These are phyloP conservation scores for Coniophora puteana DNA, from an alignment of 1,284 basidiomycete genomes.

Conservation along the genomic window DNA sequence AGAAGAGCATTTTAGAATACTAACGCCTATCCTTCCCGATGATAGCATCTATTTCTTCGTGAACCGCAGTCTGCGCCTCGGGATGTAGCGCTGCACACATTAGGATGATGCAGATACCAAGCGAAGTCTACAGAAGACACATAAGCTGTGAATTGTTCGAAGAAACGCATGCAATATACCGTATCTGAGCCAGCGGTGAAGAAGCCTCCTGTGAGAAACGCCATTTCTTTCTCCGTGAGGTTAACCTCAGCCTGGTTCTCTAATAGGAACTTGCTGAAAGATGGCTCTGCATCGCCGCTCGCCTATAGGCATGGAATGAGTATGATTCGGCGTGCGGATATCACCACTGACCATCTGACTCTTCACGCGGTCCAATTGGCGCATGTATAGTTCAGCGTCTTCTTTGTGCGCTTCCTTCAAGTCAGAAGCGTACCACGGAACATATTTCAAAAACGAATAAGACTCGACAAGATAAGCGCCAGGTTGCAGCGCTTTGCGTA, in stretches of 20 bases:
- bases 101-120: not conserved
- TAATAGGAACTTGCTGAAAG: not conserved
- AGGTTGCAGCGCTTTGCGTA: slow-evolving; percentile 28
- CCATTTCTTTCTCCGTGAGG: not conserved
- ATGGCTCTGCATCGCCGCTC: not conserved
- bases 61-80: not conserved
- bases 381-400: slow-evolving; percentile 31
- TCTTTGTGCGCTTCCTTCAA: slow-evolving; percentile 30
- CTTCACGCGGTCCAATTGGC: slow-evolving; percentile 2
- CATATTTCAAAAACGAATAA: slow-evolving; percentile 30
- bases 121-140: not conserved
- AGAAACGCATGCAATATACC: not conserved
- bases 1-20: not conserved
- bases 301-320: not conserved
- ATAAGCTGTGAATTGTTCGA: not conserved
- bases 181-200: not conserved
- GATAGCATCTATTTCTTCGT: not conserved
- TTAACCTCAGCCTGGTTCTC: not conserved
- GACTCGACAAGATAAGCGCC: slow-evolving; percentile 33
- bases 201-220: not conserved
- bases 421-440: slow-evolving; percentile 28
- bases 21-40: not conserved
- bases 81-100: slow-evolving; percentile 17
- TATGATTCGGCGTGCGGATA: not conserved
- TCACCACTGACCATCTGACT: not conserved